Base-by-base conservation (phyloP, 2,329 filamentous ascomycete species). In the Colletotrichum noveboracense region DNA sequence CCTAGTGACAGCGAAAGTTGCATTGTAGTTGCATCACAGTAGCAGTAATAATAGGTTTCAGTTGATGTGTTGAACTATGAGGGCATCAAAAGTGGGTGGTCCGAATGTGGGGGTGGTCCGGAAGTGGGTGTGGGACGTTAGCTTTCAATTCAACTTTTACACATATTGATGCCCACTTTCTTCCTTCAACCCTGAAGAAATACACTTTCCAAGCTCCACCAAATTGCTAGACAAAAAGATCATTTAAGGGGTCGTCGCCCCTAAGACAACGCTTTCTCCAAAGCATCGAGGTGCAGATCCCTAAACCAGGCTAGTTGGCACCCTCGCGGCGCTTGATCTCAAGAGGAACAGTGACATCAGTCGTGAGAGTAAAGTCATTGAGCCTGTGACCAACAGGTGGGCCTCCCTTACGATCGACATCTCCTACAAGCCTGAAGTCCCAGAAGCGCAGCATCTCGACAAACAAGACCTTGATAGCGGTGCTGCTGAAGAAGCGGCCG, bases 381-480 rank as follows among this genome's bases (percentile, higher is more conserved):
- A 66, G 26, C 34, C 67, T 30, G 56, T 70, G 70, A 13, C 70
- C 62, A 14, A 72, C 62, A 34, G 70, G 74, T 30, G 75, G 68
- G 5, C 73, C 73, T 21, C 65, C 73, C 55, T 68, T 68, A 18
- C 70, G 64, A 16, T 75, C 69, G 7, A 48, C 73, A 64, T 75
- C 73, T 3, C 73, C 75, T 6, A 75, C 62, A 21, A 80, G 77
- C 66, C 79, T 71, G 30, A 82, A 78, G 71, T 81, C 79, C 67
- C 78, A 81, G 38, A 79, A 64, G 26, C 77, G 71, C 7, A 81
- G 62, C n/a, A 81, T 74, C 48, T 80, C 76, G 9, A 79, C 76
- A n/a, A 80, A 68, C 21, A 82, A 76, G 8, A 77, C 70, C 81
- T 86, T 86, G 55, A 86, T 83, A 74, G 84, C 81, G 30, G 82